Conservation (phyloP, 495 filamentous ascomycete species). For the Xylaria acuta region DNA sequence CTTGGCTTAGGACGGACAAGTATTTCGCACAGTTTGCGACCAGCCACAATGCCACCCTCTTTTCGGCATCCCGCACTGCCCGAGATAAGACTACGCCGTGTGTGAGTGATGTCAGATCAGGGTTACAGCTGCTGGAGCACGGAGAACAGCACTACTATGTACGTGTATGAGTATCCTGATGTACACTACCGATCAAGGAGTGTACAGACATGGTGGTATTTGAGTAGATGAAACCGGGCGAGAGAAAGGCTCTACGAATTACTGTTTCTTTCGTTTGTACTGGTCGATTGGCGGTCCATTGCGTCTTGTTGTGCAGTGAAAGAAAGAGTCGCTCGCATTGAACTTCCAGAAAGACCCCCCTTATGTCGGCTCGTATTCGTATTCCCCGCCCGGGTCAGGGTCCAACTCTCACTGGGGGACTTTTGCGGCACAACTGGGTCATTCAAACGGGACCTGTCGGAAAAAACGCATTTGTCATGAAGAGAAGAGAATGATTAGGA, state of each 20-base stretch:
- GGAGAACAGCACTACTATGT: not conserved
- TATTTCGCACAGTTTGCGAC: not conserved
- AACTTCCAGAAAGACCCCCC: not conserved
- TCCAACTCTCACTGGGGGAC: not conserved
- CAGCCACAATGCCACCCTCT: not conserved
- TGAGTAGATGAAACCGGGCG: not conserved
- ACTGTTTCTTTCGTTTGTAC: not conserved
- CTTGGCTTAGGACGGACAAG: not conserved
- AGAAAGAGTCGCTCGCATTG: not conserved
- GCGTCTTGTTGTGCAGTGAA: not conserved
- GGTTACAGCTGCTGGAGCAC: not conserved
- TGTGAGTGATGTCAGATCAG: not conserved
- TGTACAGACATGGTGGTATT: not conserved
- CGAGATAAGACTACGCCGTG: not conserved
- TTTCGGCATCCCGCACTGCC: not conserved
- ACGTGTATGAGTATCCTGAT: not conserved
- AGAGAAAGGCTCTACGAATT: not conserved
- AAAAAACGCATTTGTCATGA: conserved; percentile 3
- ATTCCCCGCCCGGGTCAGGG: no score
- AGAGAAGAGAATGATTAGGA: not conserved
- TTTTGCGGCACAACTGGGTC: not conserved
- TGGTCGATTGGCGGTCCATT: not conserved
- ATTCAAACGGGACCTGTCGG: not conserved
- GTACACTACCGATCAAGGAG: not conserved
- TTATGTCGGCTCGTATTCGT: conserved; percentile 24